Conservation (phyloP, 306 rosid species). For the Cucurbita argyrosperma region DNA sequence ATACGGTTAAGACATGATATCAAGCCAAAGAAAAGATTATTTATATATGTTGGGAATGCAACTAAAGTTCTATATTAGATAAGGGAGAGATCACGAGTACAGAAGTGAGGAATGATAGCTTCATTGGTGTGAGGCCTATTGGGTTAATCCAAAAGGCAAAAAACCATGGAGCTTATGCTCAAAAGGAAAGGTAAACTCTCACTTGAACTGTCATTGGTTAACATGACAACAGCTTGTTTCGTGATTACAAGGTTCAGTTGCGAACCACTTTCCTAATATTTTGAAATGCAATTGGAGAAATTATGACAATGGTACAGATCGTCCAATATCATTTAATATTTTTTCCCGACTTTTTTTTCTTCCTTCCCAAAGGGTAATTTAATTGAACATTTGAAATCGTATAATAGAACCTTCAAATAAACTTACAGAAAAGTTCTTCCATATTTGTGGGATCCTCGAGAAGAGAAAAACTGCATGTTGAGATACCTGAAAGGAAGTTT, state of each 20-base stretch:
- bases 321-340: neutral
- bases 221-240: neutral
- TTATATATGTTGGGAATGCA: neutral
- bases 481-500: constrained; percentile 57
- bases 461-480: constrained; percentile 82
- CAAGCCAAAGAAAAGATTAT: neutral
- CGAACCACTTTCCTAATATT: neutral
- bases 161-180: neutral
- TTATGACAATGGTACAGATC: neutral
- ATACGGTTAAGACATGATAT: neutral
- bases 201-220: neutral
- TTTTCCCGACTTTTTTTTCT: too few relatives aligned
- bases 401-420: neutral
- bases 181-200: neutral
- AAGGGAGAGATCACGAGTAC: neutral
- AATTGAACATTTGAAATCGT: neutral
- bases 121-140: neutral
- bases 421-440: constrained; percentile 89
- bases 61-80: neutral
- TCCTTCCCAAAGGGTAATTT: neutral
- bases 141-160: neutral
- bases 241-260: neutral
- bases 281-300: neutral
- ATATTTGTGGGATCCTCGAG: constrained; percentile 94
- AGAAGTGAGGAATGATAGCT: neutral